Evolutionary conservation across 2,329 filamentous ascomycete genomes (phyloP).

Genomic region (Colletotrichum shisoi): DNA sequence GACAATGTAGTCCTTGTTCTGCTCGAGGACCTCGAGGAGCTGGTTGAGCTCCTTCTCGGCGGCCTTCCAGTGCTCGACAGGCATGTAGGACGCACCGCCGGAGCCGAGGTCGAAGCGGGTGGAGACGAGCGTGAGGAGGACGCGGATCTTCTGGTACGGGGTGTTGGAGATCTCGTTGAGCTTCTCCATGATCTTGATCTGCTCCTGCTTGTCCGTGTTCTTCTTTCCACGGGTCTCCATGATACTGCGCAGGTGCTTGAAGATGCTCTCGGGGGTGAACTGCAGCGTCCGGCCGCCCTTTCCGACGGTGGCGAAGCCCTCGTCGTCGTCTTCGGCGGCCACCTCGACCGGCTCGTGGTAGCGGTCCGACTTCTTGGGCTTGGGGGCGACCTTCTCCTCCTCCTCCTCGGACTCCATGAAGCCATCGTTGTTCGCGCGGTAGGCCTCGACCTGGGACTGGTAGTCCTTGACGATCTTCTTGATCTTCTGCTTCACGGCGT

Average conservation of each 20-base stretch:
- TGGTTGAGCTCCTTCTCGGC: slow-evolving; percentile 85
- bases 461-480: slow-evolving; percentile 99
- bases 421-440: slow-evolving; percentile 81
- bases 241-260: slow-evolving; percentile 93
- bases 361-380: slow-evolving; percentile 60
- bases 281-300: slow-evolving; percentile 87
- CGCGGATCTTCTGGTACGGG: slow-evolving; percentile 92
- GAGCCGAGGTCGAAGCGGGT: slow-evolving; percentile 92
- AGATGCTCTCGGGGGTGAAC: slow-evolving; percentile 96
- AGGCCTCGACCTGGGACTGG: slow-evolving; percentile 84
- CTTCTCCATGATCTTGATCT: slow-evolving; percentile 98
- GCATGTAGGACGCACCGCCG: slow-evolving; percentile 81
- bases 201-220: slow-evolving; percentile 93
- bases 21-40: slow-evolving; percentile 80
- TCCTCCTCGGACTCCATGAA: slow-evolving; percentile 89
- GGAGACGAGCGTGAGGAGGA: slow-evolving; percentile 89
- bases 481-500: slow-evolving; percentile 97
- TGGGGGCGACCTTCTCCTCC: slow-evolving; percentile 65
- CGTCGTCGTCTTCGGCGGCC: slow-evolving; percentile 70
- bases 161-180: slow-evolving; percentile 86
- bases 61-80: slow-evolving; percentile 94
- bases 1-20: slow-evolving; percentile 81
- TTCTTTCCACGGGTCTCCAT: slow-evolving; percentile 97
- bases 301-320: slow-evolving; percentile 88
- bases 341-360: slow-evolving; percentile 59